These are phyloP conservation scores for Nissolia schottii DNA, from an alignment of 306 rosid species.

Conservation along the genomic window DNA sequence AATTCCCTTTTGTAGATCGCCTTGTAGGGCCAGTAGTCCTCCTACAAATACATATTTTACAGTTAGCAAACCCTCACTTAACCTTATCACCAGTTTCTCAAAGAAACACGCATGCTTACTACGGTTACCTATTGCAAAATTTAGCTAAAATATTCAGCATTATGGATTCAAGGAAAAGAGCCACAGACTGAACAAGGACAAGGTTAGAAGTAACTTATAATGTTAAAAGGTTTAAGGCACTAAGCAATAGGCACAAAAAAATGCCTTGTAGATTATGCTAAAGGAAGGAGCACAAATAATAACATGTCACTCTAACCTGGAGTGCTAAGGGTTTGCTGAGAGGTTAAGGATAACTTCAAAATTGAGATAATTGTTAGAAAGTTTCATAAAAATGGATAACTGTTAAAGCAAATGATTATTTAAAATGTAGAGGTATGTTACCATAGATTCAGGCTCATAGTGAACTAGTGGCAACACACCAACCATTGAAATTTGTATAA, in stretches of 20 bases:
- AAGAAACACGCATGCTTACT: not conserved
- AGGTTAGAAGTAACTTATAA: not conserved
- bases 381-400: not conserved
- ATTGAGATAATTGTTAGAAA: not conserved
- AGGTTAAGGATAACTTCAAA: not conserved
- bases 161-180: not conserved
- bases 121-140: not conserved
- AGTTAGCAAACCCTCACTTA: conserved; percentile 6
- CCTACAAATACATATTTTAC: conserved; percentile 36
- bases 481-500: too few relatives aligned
- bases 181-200: not conserved
- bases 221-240: not conserved
- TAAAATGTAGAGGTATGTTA: too few relatives aligned
- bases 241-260: not conserved
- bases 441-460: too few relatives aligned
- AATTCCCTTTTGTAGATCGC: conserved; percentile 85
- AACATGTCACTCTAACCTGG: not conserved
- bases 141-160: not conserved
- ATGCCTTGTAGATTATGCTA: not conserved
- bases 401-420: not conserved
- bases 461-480: too few relatives aligned
- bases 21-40: conserved; percentile 82
- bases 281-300: not conserved
- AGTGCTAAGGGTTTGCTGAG: not conserved
- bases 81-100: not conserved